phyloP scores from a whole-genome alignment of 73 alveolate species.

The Paramecium tetraurelia region DNA sequence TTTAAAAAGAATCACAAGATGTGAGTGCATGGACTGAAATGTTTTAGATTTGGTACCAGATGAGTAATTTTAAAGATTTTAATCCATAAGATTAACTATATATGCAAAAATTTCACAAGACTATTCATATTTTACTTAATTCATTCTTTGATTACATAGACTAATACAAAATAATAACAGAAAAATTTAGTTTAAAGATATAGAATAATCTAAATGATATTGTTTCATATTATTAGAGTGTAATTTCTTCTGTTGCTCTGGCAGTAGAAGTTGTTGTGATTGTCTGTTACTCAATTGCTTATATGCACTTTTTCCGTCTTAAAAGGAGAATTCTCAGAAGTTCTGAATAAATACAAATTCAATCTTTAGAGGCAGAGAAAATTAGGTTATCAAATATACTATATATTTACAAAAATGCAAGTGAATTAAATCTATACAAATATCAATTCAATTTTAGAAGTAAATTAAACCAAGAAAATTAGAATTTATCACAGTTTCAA shows the following conservation, averaged over 20 bases:
- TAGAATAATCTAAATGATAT: not conserved
- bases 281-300: not conserved
- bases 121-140: not conserved
- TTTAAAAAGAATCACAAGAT: not conserved
- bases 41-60: not conserved
- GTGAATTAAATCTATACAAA: not conserved
- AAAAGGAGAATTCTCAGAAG: not conserved
- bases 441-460: not conserved
- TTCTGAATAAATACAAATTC: not conserved
- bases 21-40: constrained; percentile 11
- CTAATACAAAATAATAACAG: not conserved
- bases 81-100: not conserved
- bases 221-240: not conserved
- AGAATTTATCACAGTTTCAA: not conserved
- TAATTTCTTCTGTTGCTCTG: not conserved
- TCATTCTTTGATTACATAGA: not conserved
- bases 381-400: not conserved
- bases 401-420: not conserved
- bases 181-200: not conserved
- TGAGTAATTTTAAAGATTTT: not conserved
- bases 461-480: not conserved
- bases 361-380: not conserved
- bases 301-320: not conserved
- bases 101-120: not conserved
- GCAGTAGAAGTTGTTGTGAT: not conserved